Evolutionary conservation across 2,329 filamentous ascomycete species (phyloP).

Genomic region (Lachnellula suecica): DNA sequence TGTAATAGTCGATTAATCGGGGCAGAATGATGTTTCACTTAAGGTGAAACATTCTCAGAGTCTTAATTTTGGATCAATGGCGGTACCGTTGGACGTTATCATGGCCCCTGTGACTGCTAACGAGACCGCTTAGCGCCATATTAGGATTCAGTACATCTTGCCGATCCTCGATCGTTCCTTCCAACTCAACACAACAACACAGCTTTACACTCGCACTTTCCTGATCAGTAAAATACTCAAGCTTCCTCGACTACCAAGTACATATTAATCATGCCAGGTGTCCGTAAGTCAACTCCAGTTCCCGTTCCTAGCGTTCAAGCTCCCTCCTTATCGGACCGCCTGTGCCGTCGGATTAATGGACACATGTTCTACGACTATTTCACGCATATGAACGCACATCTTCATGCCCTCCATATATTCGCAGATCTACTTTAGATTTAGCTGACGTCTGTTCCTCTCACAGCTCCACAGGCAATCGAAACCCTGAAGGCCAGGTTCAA

Average conservation of each 20-base stretch:
- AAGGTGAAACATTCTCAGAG: neutral
- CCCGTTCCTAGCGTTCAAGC: neutral
- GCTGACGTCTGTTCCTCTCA: constrained; percentile 10
- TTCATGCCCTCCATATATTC: neutral
- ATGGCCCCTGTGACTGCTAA: neutral
- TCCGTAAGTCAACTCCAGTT: neutral
- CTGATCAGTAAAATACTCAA: neutral
- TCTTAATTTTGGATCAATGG: neutral
- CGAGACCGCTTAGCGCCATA: neutral
- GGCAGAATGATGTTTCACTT: neutral
- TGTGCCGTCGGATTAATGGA: constrained; percentile 3
- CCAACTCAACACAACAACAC: neutral
- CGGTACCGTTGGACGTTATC: neutral
- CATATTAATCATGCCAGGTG: neutral
- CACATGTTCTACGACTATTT: neutral
- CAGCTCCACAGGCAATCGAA: constrained; percentile 31
- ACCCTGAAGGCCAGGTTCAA: constrained; percentile 33
- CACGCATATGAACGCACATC: neutral
- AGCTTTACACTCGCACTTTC: neutral
- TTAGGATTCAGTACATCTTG: neutral
- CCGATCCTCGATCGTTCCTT: neutral
- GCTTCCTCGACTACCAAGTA: neutral
- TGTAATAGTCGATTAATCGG: neutral
- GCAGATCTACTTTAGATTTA: neutral
- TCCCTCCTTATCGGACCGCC: neutral